Conservation (phyloP, 2,329 filamentous ascomycete genomes). For the Aspergillus intermedius region DNA sequence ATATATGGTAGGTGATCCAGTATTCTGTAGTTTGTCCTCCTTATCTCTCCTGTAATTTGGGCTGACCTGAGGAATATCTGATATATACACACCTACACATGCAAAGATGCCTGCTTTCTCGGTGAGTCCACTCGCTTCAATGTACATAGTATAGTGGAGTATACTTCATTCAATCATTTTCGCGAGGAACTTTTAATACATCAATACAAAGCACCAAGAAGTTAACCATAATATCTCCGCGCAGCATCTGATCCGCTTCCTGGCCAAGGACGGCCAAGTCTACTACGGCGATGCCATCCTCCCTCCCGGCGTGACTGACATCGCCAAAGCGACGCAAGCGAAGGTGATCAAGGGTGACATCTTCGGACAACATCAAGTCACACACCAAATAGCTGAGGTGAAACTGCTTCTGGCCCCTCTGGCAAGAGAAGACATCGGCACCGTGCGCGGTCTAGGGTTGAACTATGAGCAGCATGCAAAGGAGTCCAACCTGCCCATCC, state of each 20-base stretch:
- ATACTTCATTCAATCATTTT: neutral
- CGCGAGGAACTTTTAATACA: neutral
- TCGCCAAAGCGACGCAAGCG: constrained; percentile 56
- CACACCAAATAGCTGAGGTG: constrained; percentile 52
- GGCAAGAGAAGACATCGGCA: constrained; percentile 55
- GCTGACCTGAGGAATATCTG: neutral
- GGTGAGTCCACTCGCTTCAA: neutral
- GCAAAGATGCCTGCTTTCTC: constrained; percentile 40
- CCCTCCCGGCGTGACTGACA: constrained; percentile 53
- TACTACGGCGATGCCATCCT: constrained; percentile 72
- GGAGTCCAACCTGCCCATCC: constrained; percentile 63
- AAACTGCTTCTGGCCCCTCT: constrained; percentile 56
- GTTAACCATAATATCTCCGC: neutral
- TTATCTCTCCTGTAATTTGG: neutral
- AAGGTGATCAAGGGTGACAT: constrained; percentile 59
- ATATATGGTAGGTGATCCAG: neutral
- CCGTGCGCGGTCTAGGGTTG: constrained; percentile 62
- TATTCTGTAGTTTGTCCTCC: neutral
- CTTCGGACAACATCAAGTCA: constrained; percentile 59
- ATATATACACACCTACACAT: constrained; percentile 1
- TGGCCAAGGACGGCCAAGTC: constrained; percentile 61
- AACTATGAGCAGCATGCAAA: constrained; percentile 68
- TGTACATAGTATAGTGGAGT: neutral
- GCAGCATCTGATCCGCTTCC: constrained; percentile 66
- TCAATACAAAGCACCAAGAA: neutral